Base-by-base conservation (phyloP, 2,329 filamentous ascomycete genomes). In the Cadophora sp. region DNA sequence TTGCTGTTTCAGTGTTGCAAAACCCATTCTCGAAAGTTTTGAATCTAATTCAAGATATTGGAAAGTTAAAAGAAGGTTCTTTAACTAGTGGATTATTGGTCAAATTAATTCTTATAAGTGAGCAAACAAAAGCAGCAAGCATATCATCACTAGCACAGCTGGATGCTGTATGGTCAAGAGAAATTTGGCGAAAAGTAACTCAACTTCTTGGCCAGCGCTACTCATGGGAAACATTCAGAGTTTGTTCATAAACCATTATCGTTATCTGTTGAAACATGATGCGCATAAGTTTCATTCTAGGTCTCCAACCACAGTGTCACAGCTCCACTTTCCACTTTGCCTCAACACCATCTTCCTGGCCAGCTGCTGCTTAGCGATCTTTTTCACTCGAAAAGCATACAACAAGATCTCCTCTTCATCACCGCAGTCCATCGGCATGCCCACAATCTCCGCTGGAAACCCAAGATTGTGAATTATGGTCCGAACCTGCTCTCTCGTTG, bases 331-430 rank as follows among this genome's bases (percentile, higher is more conserved):
- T 11, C 59, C 16, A 13, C 59, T 60, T 33, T 62, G 59, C 59
- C 59, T 62, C 16, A 27, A 9, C 24, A 55, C 6, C 22, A n/a
- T 43, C 30, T 24, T 53, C 27, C 30, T 41, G 4, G 16, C 9
- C 50, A 16, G n/a, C 47, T 62, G 60, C 24, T 36, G 14, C 30
- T 3, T 55, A 7, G 41, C 43, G 27, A 27, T n/a, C 27, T 64
- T 66, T 22, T 47, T 64, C 27, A 62, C 66, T 30, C 66, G 30
- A 27, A 68, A 68, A 14, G 67, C 60, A 53, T 68, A 66, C 7
- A 68, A 22, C n/a, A 68, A 47, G 13, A 68, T 51, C 56, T 68
- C 61, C n/a, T 65, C 58, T 22, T 66, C 61, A 7, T 65, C 64
- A 33, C 64, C 51, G 48, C 47, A 62, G 36, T 68, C 67, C 36